phyloP scores from a whole-genome alignment of 2,329 filamentous ascomycete species.

The Talaromyces sp. region DNA sequence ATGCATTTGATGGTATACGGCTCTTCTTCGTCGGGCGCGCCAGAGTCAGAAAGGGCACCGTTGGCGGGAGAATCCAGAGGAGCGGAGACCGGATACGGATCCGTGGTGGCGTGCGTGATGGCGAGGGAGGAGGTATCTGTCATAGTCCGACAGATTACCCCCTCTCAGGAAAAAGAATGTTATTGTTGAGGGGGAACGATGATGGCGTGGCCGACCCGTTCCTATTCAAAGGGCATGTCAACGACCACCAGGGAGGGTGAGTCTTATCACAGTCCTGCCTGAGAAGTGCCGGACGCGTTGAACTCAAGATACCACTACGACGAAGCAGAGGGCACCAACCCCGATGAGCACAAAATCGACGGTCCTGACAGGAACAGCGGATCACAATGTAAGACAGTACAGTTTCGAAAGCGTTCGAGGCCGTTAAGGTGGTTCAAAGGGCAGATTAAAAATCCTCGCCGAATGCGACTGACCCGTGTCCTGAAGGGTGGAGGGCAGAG shows the following conservation, averaged over 20 bases:
- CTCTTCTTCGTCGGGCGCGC: slow-evolving; percentile 48
- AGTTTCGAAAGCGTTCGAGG: no score
- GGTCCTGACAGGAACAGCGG: background rate
- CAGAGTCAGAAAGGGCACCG: slow-evolving; percentile 46
- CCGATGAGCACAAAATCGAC: background rate
- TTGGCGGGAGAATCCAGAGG: slow-evolving; percentile 48
- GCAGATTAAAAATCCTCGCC: slow-evolving; percentile 15
- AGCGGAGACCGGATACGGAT: slow-evolving; percentile 50
- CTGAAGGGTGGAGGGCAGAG: slow-evolving; percentile 17
- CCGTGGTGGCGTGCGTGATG: slow-evolving; percentile 53
- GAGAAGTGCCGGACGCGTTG: slow-evolving; percentile 18
- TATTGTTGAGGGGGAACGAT: slow-evolving; percentile 16
- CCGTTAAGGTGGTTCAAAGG: background rate
- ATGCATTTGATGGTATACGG: slow-evolving; percentile 96
- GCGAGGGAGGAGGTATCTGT: slow-evolving; percentile 56
- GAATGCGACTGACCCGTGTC: slow-evolving; percentile 21
- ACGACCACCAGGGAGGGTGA: slow-evolving; percentile 9
- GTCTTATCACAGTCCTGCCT: slow-evolving; percentile 11
- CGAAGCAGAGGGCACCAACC: background rate
- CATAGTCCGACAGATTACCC: slow-evolving; percentile 57
- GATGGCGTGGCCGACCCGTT: slow-evolving; percentile 22
- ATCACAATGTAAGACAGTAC: background rate
- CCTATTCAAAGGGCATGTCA: slow-evolving; percentile 26
- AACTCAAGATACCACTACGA: slow-evolving; percentile 2
- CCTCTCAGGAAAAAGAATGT: slow-evolving; percentile 40